A percentile compares a stretch with the other conserved stretches of the same genome.
phyloP scores from a whole-genome alignment of 1,284 basidiomycete genomes.

The Pseudozyma flocculosa region DNA sequence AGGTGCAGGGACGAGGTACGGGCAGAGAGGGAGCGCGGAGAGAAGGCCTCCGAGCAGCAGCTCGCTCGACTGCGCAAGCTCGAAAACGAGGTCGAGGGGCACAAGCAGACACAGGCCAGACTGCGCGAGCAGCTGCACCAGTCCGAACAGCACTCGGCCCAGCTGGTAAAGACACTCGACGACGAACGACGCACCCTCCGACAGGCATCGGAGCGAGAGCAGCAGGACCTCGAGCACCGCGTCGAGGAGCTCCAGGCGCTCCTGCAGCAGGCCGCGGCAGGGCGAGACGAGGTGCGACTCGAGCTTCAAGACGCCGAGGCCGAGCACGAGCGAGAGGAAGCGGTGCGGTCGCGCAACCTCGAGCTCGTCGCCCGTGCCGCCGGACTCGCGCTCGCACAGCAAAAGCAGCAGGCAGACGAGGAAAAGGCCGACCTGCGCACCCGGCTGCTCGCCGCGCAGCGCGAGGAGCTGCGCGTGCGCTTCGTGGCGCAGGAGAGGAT shows the following conservation, averaged over 20 bases:
- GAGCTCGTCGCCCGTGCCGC: conserved; percentile 18
- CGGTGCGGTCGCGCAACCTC: conserved; percentile 18
- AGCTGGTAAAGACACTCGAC: too few species aligned
- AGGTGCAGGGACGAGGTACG: conserved; percentile 17
- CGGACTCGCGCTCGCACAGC: background rate
- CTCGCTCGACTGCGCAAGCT: conserved; percentile 19
- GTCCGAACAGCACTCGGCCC: too few species aligned
- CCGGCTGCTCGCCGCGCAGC: background rate
- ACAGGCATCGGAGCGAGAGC: background rate
- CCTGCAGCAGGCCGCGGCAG: too few species aligned
- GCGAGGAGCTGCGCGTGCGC: background rate
- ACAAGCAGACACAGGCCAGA: background rate
- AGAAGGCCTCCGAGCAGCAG: too few species aligned
- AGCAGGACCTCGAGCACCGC: background rate
- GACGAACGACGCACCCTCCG: too few species aligned
- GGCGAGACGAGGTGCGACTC: conserved; percentile 2
- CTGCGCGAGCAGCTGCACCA: too few species aligned
- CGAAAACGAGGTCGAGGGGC: conserved; percentile 15
- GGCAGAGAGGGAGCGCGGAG: conserved; percentile 16
- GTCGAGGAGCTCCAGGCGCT: conserved; percentile 17
- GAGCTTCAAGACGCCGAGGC: conserved; percentile 10
- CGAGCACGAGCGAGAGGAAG: conserved; percentile 13
- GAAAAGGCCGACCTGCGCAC: background rate
- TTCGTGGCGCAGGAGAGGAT: conserved; percentile 15
- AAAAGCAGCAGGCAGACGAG: background rate